Conservation (phyloP, 345 rosid species). For the Boechera divaricarpa region DNA sequence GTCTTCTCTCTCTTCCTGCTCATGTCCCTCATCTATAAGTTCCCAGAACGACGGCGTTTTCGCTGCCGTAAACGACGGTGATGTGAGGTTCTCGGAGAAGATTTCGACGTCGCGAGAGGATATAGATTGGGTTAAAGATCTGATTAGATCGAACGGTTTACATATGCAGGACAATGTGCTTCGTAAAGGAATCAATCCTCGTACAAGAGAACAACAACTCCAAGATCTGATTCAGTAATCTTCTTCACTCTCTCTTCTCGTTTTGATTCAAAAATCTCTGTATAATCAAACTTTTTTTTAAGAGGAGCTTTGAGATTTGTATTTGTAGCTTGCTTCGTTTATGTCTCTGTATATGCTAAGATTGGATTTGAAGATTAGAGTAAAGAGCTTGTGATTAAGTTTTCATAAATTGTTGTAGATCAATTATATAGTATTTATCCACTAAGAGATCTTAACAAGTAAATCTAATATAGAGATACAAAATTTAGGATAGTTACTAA, state of each 20-base stretch:
- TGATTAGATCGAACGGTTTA: constrained; percentile 79
- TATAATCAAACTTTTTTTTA: not conserved
- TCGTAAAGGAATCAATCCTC: constrained; percentile 92
- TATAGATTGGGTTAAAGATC: constrained; percentile 76
- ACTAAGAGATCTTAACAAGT: too few relatives aligned
- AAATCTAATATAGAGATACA: too few relatives aligned
- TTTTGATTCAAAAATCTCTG: not conserved
- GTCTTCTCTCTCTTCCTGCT: constrained; percentile 62
- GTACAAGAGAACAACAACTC: constrained; percentile 84
- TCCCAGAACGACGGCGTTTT: constrained; percentile 22
- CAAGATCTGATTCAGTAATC: constrained; percentile 73
- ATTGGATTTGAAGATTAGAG: too few relatives aligned
- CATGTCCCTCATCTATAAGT: constrained; percentile 54
- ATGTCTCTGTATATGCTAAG: too few relatives aligned
- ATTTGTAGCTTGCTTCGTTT: not conserved
- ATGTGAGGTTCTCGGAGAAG: constrained; percentile 32
- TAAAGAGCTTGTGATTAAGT: too few relatives aligned
- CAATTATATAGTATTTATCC: too few relatives aligned
- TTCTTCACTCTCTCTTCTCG: not conserved
- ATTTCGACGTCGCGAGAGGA: constrained; percentile 62
- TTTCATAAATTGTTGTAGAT: too few relatives aligned
- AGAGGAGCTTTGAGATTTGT: not conserved
- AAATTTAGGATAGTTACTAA: not conserved
- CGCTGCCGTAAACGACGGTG: not conserved
- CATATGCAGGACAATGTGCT: constrained; percentile 86